Evolutionary conservation across 2,329 filamentous ascomycete genomes (phyloP).

Genomic region (Colletotrichum godetiae): DNA sequence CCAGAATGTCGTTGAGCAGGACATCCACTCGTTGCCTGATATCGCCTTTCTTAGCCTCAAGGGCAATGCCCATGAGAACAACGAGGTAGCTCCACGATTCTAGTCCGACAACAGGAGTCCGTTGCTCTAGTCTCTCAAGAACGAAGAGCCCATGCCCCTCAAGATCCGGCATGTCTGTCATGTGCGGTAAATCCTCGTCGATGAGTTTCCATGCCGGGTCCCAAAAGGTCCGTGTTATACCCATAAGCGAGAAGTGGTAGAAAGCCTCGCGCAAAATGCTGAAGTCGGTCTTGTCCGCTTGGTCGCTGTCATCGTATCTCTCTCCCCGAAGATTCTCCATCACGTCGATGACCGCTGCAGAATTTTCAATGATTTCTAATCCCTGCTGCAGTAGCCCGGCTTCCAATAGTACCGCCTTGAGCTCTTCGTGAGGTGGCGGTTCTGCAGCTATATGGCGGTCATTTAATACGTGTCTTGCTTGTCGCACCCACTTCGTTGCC

Average conservation of each 20-base stretch:
- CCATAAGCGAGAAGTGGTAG: slow-evolving; percentile 22
- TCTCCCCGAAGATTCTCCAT: slow-evolving; percentile 9
- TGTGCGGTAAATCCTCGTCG: slow-evolving; percentile 13
- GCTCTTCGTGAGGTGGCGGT: neutral
- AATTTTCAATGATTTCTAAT: slow-evolving; percentile 9
- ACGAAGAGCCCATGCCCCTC: slow-evolving; percentile 5
- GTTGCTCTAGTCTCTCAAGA: slow-evolving; percentile 20
- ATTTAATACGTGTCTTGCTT: neutral
- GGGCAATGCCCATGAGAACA: slow-evolving; percentile 4
- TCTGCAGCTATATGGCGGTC: neutral
- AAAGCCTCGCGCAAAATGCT: neutral
- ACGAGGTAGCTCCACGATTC: slow-evolving; percentile 17
- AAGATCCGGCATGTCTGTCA: slow-evolving; percentile 1
- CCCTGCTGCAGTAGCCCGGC: neutral
- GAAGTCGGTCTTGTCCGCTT: neutral
- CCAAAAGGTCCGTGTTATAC: slow-evolving; percentile 16
- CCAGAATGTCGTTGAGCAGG: neutral
- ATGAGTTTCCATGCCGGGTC: slow-evolving; percentile 25
- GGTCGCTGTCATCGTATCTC: neutral
- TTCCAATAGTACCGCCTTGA: neutral
- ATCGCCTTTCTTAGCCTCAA: neutral
- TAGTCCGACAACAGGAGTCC: slow-evolving; percentile 3
- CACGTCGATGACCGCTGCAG: slow-evolving; percentile 1
- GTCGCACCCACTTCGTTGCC: slow-evolving; percentile 15
- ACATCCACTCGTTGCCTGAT: neutral